Percentiles rank a stretch among this genome's conserved stretches.
Conservation (phyloP, 345 rosid species). For the Euphorbia pulcherrima region DNA sequence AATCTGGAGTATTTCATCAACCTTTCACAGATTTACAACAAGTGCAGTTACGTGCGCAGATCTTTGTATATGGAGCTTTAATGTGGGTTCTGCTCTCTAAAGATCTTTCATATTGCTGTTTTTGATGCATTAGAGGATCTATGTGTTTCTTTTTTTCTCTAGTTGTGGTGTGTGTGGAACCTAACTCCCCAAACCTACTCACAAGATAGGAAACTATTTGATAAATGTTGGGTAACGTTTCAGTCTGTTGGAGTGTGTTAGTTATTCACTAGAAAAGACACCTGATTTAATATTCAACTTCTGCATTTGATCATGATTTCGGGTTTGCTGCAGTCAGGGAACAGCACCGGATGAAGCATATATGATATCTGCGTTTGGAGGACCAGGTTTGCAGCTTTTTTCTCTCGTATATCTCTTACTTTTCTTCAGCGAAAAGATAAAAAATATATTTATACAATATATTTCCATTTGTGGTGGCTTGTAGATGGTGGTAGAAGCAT, state of each 20-base stretch:
- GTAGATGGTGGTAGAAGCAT: conserved; percentile 74
- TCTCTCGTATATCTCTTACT: background rate
- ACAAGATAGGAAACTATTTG: background rate
- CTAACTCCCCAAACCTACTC: background rate
- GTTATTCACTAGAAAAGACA: background rate
- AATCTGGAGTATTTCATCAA: conserved; percentile 57
- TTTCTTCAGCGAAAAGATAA: background rate
- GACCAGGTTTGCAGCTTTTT: conserved; percentile 54
- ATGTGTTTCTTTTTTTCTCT: background rate
- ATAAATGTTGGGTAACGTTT: background rate
- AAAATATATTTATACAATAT: conserved; percentile 9
- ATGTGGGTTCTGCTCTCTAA: conserved; percentile 52
- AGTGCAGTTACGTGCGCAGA: conserved; percentile 98
- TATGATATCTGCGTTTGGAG: conserved; percentile 97
- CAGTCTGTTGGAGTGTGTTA: background rate
- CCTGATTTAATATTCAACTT: background rate
- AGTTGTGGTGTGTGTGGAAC: background rate
- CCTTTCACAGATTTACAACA: conserved; percentile 96
- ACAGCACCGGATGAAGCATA: conserved; percentile 87
- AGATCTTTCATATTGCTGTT: conserved; percentile 1
- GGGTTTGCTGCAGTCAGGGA: conserved; percentile 68
- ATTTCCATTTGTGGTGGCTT: conserved; percentile 18
- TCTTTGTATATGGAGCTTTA: conserved; percentile 93
- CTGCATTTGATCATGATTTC: conserved; percentile 7
- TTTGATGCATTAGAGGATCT: background rate